Percentiles rank a stretch among this genome's conserved stretches.
These are phyloP conservation scores for Triticum aestivum DNA, from an alignment of 176 grass and related monocot species.

Conservation along the genomic window IWGSC_CS_RefSeq_v2.1 NC_057794.1:461057173-461057672, in stretches of 20 bases:
- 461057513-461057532: no score
- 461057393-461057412: not conserved
- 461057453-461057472: not conserved
- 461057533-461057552: conserved; percentile 52
- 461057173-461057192: no score
- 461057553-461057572: conserved; percentile 99
- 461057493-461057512: not conserved
- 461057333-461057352: not conserved
- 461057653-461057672: conserved; percentile 93
- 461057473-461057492: not conserved
- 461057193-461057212: no score
- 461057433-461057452: conserved; percentile 9
- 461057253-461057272: no score
- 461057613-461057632: conserved; percentile 88
- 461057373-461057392: no score
- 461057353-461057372: no score
- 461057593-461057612: conserved; percentile 86
- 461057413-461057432: not conserved
- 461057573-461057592: conserved; percentile 99
- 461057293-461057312: no score
- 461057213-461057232: no score
- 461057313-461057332: no score
- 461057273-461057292: no score
- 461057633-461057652: conserved; percentile 94
- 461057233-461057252: no score